Evolutionary conservation across 2,329 filamentous ascomycete genomes (phyloP), one percentile per base, ranked within the genome.

Genomic region (Dactylellina cionopaga): DNA sequence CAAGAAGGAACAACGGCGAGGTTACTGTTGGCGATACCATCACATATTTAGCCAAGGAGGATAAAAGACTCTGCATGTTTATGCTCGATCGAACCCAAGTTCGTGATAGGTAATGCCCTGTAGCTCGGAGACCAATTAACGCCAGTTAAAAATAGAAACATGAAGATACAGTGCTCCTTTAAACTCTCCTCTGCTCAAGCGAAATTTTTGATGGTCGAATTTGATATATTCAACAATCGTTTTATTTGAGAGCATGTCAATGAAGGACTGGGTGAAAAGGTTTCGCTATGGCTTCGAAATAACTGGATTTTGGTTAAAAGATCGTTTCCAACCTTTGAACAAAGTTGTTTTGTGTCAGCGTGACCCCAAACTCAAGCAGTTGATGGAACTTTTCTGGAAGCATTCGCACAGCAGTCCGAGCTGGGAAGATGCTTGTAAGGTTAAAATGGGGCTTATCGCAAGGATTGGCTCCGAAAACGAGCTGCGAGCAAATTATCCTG

Each of bases 251-350:
- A 10, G n/a, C 22, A 13, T 25, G 10, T 25, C 33, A 29, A 44
- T 52, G 49, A 29, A 39, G 55, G 55, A 47, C 47, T 55, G 43
- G n/a, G 4, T 41, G 62, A 54, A 59, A 59, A 17, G 15, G 33
- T 49, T 62, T 62, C 64, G 55, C 64, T 69, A 29, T 62, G 15
- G 47, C 46, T 60, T 39, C 24, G 47, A 41, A 25, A 31, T 52
- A 27, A 70, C 65, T 70, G 31, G 55, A 63, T 58, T 63, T 71
- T 58, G 65, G 65, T 71, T 71, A 71, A 71, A 27, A 43, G 65
- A 41, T 71, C 65, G 65, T 71, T 71, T 71, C 65, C 65, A 63
- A 59, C 43, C 27, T 58, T 46, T 46, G n/a, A n/a, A n/a, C n/a
- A n/a, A 29, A 9, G 27, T 56, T 27, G 55, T 35, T 47, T 24